Evolutionary conservation across 2,329 filamentous ascomycete species (phyloP).

Genomic region (Ophidiomyces ophidiicola): DNA sequence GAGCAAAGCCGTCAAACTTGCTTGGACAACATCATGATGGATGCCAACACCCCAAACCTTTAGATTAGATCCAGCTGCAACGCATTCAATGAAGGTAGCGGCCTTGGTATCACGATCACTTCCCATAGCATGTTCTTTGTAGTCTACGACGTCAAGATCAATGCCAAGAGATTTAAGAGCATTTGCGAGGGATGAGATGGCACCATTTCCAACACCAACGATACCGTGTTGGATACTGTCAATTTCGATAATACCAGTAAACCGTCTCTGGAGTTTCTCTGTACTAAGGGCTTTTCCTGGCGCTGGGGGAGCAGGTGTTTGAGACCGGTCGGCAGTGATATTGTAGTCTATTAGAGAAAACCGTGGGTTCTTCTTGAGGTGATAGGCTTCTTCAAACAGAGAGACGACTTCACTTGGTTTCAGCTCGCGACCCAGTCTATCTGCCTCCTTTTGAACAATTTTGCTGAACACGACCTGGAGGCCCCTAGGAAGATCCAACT

Average conservation of each 20-base stretch:
- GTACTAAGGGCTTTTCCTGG: conserved; percentile 63
- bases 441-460: conserved; percentile 71
- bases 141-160: conserved; percentile 80
- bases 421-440: conserved; percentile 71
- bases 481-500: conserved; percentile 84
- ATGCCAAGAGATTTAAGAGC: conserved; percentile 69
- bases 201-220: conserved; percentile 72
- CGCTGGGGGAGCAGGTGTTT: conserved; percentile 56
- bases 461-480: conserved; percentile 84
- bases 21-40: conserved; percentile 84
- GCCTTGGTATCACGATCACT: conserved; percentile 72
- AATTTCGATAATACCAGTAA: conserved; percentile 72
- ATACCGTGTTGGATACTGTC: conserved; percentile 70
- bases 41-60: conserved; percentile 86
- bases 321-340: conserved; percentile 71
- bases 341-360: conserved; percentile 86
- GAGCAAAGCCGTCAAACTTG: conserved; percentile 72
- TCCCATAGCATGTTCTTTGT: conserved; percentile 92
- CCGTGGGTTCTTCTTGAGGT: conserved; percentile 67
- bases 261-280: conserved; percentile 65
- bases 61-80: conserved; percentile 50
- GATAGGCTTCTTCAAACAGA: conserved; percentile 83
- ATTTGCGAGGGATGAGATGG: conserved; percentile 76
- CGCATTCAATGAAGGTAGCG: conserved; percentile 92
- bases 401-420: conserved; percentile 69